Evolutionary conservation across 2,329 filamentous ascomycete genomes (phyloP).

Genomic region (Bisporella sp.): DNA sequence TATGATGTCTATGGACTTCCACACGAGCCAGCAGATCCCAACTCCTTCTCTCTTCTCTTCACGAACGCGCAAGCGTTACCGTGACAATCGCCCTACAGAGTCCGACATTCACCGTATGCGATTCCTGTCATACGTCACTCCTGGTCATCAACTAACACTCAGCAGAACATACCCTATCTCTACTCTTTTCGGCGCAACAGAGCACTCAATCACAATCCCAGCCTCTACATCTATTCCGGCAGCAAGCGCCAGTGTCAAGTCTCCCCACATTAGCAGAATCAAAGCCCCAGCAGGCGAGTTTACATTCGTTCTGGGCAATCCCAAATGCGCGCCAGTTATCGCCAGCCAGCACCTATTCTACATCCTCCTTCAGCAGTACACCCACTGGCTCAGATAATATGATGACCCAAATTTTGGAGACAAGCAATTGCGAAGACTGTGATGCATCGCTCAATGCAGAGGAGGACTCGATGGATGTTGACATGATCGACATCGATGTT

Average conservation of each 20-base stretch:
- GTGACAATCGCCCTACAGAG: constrained; percentile 51
- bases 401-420: constrained; percentile 16
- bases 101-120: constrained; percentile 31
- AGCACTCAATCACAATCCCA: constrained; percentile 21
- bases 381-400: not conserved
- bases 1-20: constrained; percentile 27
- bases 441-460: constrained; percentile 30
- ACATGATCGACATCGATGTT: constrained; percentile 29
- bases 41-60: constrained; percentile 42
- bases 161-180: constrained; percentile 42
- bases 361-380: not conserved
- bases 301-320: constrained; percentile 58
- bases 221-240: constrained; percentile 12
- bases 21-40: constrained; percentile 22
- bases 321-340: constrained; percentile 27
- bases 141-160: constrained; percentile 3
- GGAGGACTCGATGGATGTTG: constrained; percentile 35
- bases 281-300: constrained; percentile 37
- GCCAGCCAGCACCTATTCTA: constrained; percentile 18
- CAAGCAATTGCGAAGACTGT: constrained; percentile 48
- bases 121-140: not conserved
- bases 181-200: constrained; percentile 51
- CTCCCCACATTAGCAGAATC: constrained; percentile 9
- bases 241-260: constrained; percentile 11
- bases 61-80: constrained; percentile 55